Evolutionary conservation across 202 grass and related monocot species (phyloP), one percentile per base, ranked within the genome.

Genomic region (Elaeis oleifera): DNA sequence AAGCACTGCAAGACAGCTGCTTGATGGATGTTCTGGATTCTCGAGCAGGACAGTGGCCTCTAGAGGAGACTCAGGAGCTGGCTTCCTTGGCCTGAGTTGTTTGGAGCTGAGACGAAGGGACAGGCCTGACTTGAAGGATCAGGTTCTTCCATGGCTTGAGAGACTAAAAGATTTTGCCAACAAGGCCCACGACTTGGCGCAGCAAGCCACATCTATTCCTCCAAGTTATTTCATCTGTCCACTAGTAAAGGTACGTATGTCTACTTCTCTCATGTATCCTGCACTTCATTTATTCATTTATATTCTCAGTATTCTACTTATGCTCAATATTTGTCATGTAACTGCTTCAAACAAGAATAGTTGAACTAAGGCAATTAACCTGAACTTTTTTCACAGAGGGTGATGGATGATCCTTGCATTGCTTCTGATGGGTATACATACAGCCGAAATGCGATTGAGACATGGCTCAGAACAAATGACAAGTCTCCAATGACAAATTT

Each of bases 391-490:
- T 50, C 65, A 51, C 51, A 94, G 83, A 78, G 82, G 31, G 83
- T 84, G 56, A 99, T 99, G 95, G 21, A 55, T 17, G 89, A 94
- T 80, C 95, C 95, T 0, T 78, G 63, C 52, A 85, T 99, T 6
- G 95, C 89, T 6, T 84, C 95, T 3, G 95, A 99, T 52, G 95
- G 95, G 19, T 94, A 90, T 66, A 99, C 95, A 21, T 99, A 99
- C 20, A 75, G 94, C 5, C 75, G 71, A 2, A 80, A 80, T 51
- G 83, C 88, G 0, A 94, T 99, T 53, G 80, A 90, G 69, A 27
- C 81, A 64, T 99, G 95, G 95, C 59, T 99, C 50, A 78, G 80
- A 51, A 71, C 69, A 48, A 89, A 94, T 5, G 67, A 78, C 7
- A 94, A 82, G 25, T 94, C 95, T 18, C 95, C 95, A 0, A 78